Evolutionary conservation across 257 asterid species (phyloP).

Genomic region (Echites panduratus): DNA sequence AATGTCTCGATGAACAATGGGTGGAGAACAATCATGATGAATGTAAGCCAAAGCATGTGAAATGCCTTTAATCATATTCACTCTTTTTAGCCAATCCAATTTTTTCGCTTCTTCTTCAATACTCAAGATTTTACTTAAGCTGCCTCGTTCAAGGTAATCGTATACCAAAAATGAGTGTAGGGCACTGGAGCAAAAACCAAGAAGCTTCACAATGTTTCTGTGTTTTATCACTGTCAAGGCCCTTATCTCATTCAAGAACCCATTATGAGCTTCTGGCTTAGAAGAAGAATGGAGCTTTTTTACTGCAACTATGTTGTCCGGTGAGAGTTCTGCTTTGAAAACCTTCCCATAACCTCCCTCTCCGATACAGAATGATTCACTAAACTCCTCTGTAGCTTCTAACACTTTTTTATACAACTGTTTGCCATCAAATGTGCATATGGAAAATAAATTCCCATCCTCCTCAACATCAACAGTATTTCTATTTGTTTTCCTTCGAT

Average conservation of each 20-base stretch:
- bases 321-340: conserved; percentile 21
- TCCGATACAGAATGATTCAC: conserved; percentile 18
- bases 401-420: no score
- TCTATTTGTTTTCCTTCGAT: neutral
- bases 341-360: conserved; percentile 31
- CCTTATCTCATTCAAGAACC: conserved; percentile 19
- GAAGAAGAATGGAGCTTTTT: conserved; percentile 6
- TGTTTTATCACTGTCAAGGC: neutral
- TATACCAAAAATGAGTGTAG: conserved; percentile 27
- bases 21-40: conserved; percentile 34
- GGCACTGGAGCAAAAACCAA: neutral
- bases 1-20: conserved; percentile 34
- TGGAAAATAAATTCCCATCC: no score
- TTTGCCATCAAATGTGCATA: no score
- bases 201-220: neutral
- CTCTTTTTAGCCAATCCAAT: conserved; percentile 13
- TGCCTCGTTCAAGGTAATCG: conserved; percentile 32
- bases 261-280: neutral
- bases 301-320: conserved; percentile 24
- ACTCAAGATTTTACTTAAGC: conserved; percentile 10
- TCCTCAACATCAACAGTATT: no score
- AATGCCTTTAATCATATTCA: conserved; percentile 22
- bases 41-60: conserved; percentile 34
- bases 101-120: conserved; percentile 10
- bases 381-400: conserved; percentile 11